Evolutionary conservation across 1,139 yeast genomes (phyloP).

Genomic region (Debaryomycetaceae sp.): DNA sequence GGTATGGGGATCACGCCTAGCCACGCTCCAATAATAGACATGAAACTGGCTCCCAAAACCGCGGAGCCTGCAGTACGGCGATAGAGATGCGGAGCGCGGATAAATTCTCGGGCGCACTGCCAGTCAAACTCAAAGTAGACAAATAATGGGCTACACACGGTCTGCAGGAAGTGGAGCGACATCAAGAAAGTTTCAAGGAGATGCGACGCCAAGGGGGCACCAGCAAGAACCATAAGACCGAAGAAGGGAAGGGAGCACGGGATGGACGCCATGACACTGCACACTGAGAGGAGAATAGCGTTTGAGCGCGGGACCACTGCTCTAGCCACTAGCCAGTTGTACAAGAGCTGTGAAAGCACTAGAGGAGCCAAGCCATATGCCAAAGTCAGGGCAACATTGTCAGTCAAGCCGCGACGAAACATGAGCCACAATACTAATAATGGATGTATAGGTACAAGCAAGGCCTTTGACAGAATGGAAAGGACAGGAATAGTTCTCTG

Average conservation of each 20-base stretch:
- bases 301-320: slow-evolving; percentile 12
- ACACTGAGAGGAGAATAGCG: slow-evolving; percentile 19
- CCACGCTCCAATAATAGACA: slow-evolving; percentile 74
- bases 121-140: slow-evolving; percentile 49
- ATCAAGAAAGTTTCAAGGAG: slow-evolving; percentile 51
- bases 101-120: slow-evolving; percentile 13
- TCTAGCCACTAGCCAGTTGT: slow-evolving; percentile 14
- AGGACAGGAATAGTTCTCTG: no score
- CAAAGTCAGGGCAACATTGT: slow-evolving; percentile 16
- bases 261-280: slow-evolving; percentile 30
- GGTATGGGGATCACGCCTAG: slow-evolving; percentile 90
- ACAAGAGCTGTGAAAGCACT: slow-evolving; percentile 16
- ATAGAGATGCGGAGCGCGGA: slow-evolving; percentile 14
- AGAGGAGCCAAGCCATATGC: slow-evolving; percentile 17
- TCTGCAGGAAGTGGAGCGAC: slow-evolving; percentile 52
- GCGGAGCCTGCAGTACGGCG: slow-evolving; percentile 21
- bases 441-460: background rate
- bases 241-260: slow-evolving; percentile 43
- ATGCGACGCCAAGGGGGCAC: slow-evolving; percentile 67
- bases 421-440: slow-evolving; percentile 13
- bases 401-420: slow-evolving; percentile 22
- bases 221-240: slow-evolving; percentile 52
- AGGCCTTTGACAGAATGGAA: background rate
- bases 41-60: slow-evolving; percentile 30
- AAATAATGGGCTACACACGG: slow-evolving; percentile 56